Evolutionary conservation across 2,329 filamentous ascomycete species (phyloP), one percentile per base, ranked within the genome.

Genomic region (Diaporthe vexans): DNA sequence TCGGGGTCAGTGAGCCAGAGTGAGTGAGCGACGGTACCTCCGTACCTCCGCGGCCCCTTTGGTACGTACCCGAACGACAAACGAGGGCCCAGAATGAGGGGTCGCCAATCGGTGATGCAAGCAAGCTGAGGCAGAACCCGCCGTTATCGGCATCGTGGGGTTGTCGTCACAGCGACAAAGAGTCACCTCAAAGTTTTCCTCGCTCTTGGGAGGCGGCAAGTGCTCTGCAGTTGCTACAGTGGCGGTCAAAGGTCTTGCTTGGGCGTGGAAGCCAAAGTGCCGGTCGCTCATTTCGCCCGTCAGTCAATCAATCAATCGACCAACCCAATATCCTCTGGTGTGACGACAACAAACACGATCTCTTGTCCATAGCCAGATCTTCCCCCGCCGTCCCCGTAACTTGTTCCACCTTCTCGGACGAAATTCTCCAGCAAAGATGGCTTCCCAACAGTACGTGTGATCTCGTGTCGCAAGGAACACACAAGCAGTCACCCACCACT

Each of bases 401-500:
- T 24, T 13, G 58, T 54, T 65, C 61, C 58, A 43, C 26, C 51
- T 15, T 21, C 33, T 65, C 63, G 51, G 72, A 54, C 54, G 51
- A 63, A 51, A 24, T 56, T 48, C 51, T 58, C 69, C 58, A 73
- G 56, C 48, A 57, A 56, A 71, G 58, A 75, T 75, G 74, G 67
- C 74, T 46, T 75, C 74, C 71, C 71, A 75, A 67, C 58, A 75
- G 71, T 73, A 71, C 65, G 71, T 75, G 74, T 58, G 61, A 68
- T 71, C 72, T 48, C 51, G 48, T 37, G 24, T 52, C 46, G 48
- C 63, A 48, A 54, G 29, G 54, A 63, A 63, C 51, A n/a, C 57
- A 35, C 57, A 61, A 54, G 46, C 57, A n/a, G 46, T 7, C 46
- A 33, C 11, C 24, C 33, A n/a, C 19, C 35, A 43, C 10, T 15